Evolutionary conservation across 148 eudicot genomes (phyloP), one percentile per base, ranked within the genome.

Genomic region (Rhododendron henanense): DNA sequence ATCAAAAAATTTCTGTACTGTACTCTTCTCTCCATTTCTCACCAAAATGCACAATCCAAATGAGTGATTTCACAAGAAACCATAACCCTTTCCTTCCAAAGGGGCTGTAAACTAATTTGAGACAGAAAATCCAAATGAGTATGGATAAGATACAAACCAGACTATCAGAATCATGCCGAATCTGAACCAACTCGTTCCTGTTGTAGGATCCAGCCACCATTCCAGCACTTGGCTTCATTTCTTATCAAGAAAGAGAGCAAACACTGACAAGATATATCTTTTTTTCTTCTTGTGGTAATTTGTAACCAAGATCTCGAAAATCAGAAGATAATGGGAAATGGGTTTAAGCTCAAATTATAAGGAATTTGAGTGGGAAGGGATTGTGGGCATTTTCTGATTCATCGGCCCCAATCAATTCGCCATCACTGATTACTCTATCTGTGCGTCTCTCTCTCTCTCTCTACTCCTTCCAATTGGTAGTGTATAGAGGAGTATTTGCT

Each of bases 181-280:
- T 95, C 79, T 95, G 92, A 85, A 94, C 97, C 80, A 95, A 89
- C 84, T 95, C 97, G 67, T 95, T 95, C 79, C 97, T 90, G 76
- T 92, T 91, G 87, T 95, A 92, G 10, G 97, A 95, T 92, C 98
- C 98, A 89, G 98, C 98, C 21, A 95, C 96, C 95, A 95, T 90
- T 45, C 98, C 98, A 85, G 91, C 93, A 83, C 90, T 94, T 3
- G 97, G 93, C 84, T 94, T 97, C 98, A 95, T 95, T 83, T 85
- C 78, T 81, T 5, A 37, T 39, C 47, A 81, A 50, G 44, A 86
- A 84, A 80, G 23, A 45, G 23, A 28, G n/a, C 50, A 37, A 65
- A 18, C 10, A 6, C 55, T 23, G 39, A 19, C 71, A 6, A 81
- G 44, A 23, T 3, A 19, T 7, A 39, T 74, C 75, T 59, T 35